phyloP scores from a whole-genome alignment of 352 stramenopile genomes.

The Pythium folliculosum region DNA sequence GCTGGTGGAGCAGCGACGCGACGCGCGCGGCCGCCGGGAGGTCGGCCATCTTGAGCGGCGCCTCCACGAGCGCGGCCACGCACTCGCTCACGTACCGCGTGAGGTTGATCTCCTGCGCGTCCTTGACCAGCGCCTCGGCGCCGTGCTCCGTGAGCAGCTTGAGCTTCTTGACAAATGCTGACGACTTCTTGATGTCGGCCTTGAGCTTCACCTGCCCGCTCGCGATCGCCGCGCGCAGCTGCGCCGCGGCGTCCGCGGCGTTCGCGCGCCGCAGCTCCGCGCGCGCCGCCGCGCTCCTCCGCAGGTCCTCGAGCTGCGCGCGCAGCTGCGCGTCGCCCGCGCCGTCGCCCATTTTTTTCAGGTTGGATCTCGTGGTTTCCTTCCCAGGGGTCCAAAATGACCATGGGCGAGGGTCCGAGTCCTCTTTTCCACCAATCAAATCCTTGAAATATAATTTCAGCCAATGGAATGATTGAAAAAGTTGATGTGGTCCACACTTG shows the following conservation, averaged over 20 bases:
- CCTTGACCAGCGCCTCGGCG: slow-evolving; percentile 74
- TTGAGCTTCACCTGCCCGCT: slow-evolving; percentile 93
- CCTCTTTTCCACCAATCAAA: too few species aligned
- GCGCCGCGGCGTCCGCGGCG: slow-evolving; percentile 38
- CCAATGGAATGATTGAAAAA: too few species aligned
- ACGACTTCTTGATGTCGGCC: slow-evolving; percentile 98
- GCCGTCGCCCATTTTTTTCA: background rate
- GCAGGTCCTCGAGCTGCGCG: slow-evolving; percentile 52
- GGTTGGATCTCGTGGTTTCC: background rate
- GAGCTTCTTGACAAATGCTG: slow-evolving; percentile 98
- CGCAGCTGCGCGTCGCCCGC: slow-evolving; percentile 20
- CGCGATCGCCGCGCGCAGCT: slow-evolving; percentile 79
- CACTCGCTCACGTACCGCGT: slow-evolving; percentile 96
- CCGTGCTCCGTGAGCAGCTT: slow-evolving; percentile 75
- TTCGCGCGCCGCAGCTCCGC: slow-evolving; percentile 63
- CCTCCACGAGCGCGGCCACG: slow-evolving; percentile 86
- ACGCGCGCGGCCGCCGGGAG: slow-evolving; percentile 84
- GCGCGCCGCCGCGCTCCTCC: slow-evolving; percentile 34
- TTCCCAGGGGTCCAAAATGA: too few species aligned
- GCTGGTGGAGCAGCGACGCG: slow-evolving; percentile 89
- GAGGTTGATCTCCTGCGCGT: slow-evolving; percentile 92
- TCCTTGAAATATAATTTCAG: background rate
- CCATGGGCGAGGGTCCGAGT: too few species aligned
- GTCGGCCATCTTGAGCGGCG: slow-evolving; percentile 86
- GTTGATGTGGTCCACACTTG: slow-evolving; percentile 21